Evolutionary conservation across 202 grass and related monocot genomes (phyloP), one percentile per base, ranked within the genome.

Genomic region (Elaeis oleifera): DNA sequence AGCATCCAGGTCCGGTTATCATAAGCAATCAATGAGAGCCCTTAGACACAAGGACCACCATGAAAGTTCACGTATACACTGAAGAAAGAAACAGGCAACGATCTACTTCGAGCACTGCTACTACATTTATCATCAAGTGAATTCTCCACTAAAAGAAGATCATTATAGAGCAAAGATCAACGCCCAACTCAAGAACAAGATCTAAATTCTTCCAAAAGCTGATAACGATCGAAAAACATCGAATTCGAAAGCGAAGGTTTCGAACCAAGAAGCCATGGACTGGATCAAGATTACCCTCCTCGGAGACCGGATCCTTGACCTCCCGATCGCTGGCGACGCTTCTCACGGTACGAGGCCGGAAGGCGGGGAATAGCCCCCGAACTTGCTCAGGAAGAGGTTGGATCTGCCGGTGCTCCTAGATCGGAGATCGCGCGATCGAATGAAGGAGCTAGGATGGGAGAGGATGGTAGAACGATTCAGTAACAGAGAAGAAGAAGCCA

Each of bases 311-410:
- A 1, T 79, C 79, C 74, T 76, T 68, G 63, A 85, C 63, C 50
- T 77, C 87, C 59, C 72, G 81, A 78, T 89, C 87, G 72, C 81
- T 85, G 58, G 87, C 84, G 70, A 90, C 78, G 60, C 79, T 79
- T 59, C 81, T 75, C 59, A 80, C 79, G 36, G 68, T 59, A 49
- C 82, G 56, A 17, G 6, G 17, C 56, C 23, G 4, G 0, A 4
- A 60, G 16, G 16, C 27, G 5, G 64, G 15, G 50, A 63, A 22
- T 21, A 55, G 58, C 58, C 20, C 1, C 51, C 55, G 68, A 64
- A 64, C 4, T 52, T 21, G 23, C 61, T 49, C 17, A 29, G 51
- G 56, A 71, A 71, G 56, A 51, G 2, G 39, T 6, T 26, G 56
- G 56, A 50, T 1, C 57, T 49, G 20, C 20, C 36, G 44, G 51